Evolutionary conservation across 2,329 filamentous ascomycete species (phyloP), one percentile per base, ranked within the genome.

Genomic region (Pseudogymnoascus sp.): DNA sequence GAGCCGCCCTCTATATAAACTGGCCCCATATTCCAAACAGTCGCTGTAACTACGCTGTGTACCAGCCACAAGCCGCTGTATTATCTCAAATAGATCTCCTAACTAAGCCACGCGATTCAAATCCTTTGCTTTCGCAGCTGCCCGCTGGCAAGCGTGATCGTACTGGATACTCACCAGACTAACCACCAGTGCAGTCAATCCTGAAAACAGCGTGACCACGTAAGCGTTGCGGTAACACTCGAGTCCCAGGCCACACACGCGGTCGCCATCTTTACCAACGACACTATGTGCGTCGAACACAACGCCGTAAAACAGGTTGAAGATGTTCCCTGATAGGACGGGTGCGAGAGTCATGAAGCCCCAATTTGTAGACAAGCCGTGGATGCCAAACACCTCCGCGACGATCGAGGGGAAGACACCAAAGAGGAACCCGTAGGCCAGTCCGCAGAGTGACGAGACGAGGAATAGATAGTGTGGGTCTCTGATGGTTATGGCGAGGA

Each of bases 331-430:
- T 7, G 88, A 92, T 28, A 96, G 77, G 2, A 96, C 91, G 0
- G 93, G 93, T 2, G 91, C 89, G 60, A 97, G 80, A 0, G 92
- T 97, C 87, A 99, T 96, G 70, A 90, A 89, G 13, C 95, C 95
- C 93, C 95, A 99, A 73, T 98, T 99, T 73, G 96, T 91, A 63
- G 89, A 92, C 57, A 99, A 81, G 1, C 93, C 93, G 66, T 88
- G 84, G 25, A 97, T 89, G 6, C 95, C 95, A 74, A 99, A 99
- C 0, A 89, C 88, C 74, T 98, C 93, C 6, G 93, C 92, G 8
- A 90, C 85, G 16, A 98, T 86, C 11, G 92, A 93, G 0, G 95
- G 95, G 75, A 90, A 96, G 19, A 96, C 93, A 36, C 95, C 95
- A 69, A 98, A 98, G 0, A 98, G 81, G 68, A 96, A 91, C 2